Evolutionary conservation across 331 rosid genomes (phyloP).

Genomic region (Dryas integrifolia): DNA sequence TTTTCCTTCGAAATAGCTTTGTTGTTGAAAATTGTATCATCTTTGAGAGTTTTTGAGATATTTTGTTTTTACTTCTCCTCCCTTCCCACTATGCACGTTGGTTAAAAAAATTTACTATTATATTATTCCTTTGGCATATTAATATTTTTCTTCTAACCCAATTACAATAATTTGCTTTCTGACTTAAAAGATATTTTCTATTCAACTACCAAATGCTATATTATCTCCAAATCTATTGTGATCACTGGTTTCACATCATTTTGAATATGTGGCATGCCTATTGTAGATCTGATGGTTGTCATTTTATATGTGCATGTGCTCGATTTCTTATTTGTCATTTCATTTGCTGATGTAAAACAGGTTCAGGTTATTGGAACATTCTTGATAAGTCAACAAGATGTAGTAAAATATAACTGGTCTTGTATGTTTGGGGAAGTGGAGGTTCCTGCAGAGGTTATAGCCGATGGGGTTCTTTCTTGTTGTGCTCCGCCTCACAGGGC

Average conservation of each 20-base stretch:
- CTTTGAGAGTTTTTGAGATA: background rate
- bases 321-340: background rate
- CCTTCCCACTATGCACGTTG: background rate
- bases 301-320: background rate
- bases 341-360: conserved; percentile 39
- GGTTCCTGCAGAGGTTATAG: conserved; percentile 75
- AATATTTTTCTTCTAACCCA: background rate
- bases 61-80: background rate
- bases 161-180: background rate
- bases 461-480: conserved; percentile 74
- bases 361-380: conserved; percentile 68
- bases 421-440: conserved; percentile 96
- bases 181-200: background rate
- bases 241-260: no score
- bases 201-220: background rate
- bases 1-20: background rate
- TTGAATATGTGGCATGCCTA: background rate
- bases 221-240: background rate
- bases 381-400: conserved; percentile 49
- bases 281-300: background rate
- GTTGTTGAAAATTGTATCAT: background rate
- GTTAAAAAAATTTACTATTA: background rate
- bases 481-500: conserved; percentile 62
- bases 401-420: conserved; percentile 55
- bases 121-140: background rate